Percentiles rank a stretch among this genome's conserved stretches.
phyloP scores from a whole-genome alignment of 2,329 filamentous ascomycete genomes.

The Penicillium sp. region DNA sequence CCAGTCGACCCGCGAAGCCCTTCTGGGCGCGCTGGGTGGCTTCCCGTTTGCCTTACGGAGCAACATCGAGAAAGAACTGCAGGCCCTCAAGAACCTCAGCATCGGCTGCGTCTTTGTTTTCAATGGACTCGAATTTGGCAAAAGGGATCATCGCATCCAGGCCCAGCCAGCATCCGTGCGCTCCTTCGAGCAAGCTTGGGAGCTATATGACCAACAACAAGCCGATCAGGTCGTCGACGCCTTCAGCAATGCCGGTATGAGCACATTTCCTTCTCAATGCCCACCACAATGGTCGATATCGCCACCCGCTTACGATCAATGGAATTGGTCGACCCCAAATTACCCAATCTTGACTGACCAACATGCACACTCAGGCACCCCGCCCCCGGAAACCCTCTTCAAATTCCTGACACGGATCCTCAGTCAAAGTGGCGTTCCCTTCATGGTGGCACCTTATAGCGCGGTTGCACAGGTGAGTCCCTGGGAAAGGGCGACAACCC shows the following conservation, averaged over 20 bases:
- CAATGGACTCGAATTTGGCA: constrained; percentile 77
- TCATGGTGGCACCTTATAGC: constrained; percentile 81
- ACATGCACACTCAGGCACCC: constrained; percentile 57
- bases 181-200: constrained; percentile 79
- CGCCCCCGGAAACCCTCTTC: constrained; percentile 69
- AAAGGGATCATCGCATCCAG: constrained; percentile 64
- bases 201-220: constrained; percentile 76
- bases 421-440: constrained; percentile 66
- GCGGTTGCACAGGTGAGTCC: constrained; percentile 75
- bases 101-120: constrained; percentile 89
- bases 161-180: constrained; percentile 63
- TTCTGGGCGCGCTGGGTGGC: constrained; percentile 86
- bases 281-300: constrained; percentile 1
- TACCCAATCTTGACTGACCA: constrained; percentile 28
- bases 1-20: constrained; percentile 73
- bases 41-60: constrained; percentile 74
- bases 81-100: constrained; percentile 66
- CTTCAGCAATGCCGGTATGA: constrained; percentile 79
- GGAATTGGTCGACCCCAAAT: constrained; percentile 1
- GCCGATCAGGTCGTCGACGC: constrained; percentile 77
- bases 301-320: background rate
- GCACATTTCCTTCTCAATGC: background rate
- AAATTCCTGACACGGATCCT: constrained; percentile 75
- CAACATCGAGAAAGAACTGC: constrained; percentile 74
- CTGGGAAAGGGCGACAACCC: background rate